phyloP scores from a whole-genome alignment of 129 eudicot genomes.

The Artemisia tridentata region DNA sequence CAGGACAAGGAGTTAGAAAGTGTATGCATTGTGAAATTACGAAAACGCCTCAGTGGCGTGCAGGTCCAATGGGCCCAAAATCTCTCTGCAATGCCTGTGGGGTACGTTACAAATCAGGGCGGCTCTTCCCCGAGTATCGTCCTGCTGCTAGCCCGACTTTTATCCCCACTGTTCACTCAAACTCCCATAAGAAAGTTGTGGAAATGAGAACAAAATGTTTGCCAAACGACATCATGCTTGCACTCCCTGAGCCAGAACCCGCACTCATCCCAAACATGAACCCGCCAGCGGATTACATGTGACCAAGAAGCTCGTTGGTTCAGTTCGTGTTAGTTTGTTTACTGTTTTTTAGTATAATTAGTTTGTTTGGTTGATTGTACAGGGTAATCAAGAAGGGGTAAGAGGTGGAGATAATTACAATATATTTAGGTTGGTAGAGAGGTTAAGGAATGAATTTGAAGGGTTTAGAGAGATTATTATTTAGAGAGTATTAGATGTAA shows the following conservation, averaged over 20 bases:
- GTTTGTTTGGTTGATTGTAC: constrained; percentile 72
- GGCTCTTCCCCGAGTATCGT: constrained; percentile 92
- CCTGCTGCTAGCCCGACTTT: constrained; percentile 98
- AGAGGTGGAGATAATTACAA: constrained; percentile 32
- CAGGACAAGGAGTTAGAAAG: constrained; percentile 60
- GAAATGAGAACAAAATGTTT: constrained; percentile 71
- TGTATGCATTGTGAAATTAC: constrained; percentile 97
- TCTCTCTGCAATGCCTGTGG: constrained; percentile 97
- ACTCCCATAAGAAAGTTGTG: constrained; percentile 90
- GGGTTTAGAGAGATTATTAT: constrained; percentile 41
- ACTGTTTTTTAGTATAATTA: constrained; percentile 22
- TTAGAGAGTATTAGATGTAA: constrained; percentile 19
- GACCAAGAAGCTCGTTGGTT: constrained; percentile 25
- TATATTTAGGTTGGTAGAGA: constrained; percentile 35
- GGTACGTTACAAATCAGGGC: constrained; percentile 89
- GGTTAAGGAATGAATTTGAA: constrained; percentile 29
- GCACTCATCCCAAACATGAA: constrained; percentile 35
- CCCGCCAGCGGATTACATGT: constrained; percentile 34
- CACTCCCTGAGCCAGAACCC: neutral
- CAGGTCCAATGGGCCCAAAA: constrained; percentile 96
- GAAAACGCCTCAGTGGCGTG: constrained; percentile 98
- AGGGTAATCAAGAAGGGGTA: constrained; percentile 24
- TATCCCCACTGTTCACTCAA: constrained; percentile 78
- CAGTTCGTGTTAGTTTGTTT: constrained; percentile 18
- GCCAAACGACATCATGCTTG: constrained; percentile 15